Base-by-base conservation (phyloP, 2,329 filamentous ascomycete genomes). In the Aureobasidium sp. region DNA sequence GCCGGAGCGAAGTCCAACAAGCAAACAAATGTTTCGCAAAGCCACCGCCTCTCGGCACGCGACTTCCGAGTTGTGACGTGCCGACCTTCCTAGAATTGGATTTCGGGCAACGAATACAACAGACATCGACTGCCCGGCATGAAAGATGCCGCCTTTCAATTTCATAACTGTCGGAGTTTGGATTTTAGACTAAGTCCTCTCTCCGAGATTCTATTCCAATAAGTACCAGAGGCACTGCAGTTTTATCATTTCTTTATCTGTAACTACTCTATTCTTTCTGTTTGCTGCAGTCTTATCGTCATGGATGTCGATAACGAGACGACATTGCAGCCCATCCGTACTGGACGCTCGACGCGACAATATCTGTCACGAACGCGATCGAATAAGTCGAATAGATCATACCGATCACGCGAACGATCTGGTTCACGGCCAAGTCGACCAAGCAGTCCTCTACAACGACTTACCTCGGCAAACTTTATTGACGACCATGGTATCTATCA, bases 401-500 rank as follows among this genome's bases (percentile, higher is more conserved):
- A 11, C 41, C 39, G 36, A 6, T 59, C 59, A 30, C 30, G 54
- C 44, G 47, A 48, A 60, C 54, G 63, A 47, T 67, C 67, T 64
- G 48, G 64, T 65, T 68, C 69, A 51, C 25, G 63, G 37, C 53
- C 60, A 11, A 60, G 62, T 45, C 45, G 62, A 57, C 58, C 63
- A 9, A 59, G 51, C 42, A 63, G 50, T 29, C 61, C 63, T 27
- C 61, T 73, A 1, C 63, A 68, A 42, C 65, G 69, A 25, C 64
- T 72, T 2, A 67, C 70, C 63, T 73, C 72, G 1, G 71, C 65
- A 3, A 67, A 66, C 27, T 69, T 74, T 60, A 64, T 72, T 0
- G 72, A 76, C 55, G 71, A 75, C 58, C 66, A 72, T 7, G 69
- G 68, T 8, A 62, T 70, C 7, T 75, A 63, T 29, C 53, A 63